Conservation (phyloP, 1,284 basidiomycete genomes). For the Erythrobasidium hasegawianum region DNA sequence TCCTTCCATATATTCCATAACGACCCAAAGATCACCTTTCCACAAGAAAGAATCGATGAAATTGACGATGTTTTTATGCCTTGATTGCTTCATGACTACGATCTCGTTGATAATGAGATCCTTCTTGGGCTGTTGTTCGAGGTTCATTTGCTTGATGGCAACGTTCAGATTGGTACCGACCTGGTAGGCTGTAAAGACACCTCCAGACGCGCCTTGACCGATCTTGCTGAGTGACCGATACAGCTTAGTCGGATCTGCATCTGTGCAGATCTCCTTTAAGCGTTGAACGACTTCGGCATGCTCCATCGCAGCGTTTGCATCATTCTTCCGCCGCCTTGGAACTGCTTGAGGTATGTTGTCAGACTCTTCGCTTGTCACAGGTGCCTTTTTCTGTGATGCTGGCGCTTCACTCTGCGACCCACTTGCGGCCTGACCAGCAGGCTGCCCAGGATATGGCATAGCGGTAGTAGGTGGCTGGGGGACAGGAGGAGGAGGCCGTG, state of each 20-base stretch:
- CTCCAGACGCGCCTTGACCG: constrained; percentile 95
- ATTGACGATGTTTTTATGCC: constrained; percentile 98
- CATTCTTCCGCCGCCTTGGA: constrained; percentile 79
- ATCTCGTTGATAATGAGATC: constrained; percentile 99
- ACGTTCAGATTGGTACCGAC: constrained; percentile 88
- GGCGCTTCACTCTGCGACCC: constrained; percentile 40
- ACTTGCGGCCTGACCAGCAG: constrained; percentile 34
- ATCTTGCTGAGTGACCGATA: constrained; percentile 94
- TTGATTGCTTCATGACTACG: constrained; percentile 92
- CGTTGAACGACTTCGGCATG: constrained; percentile 84
- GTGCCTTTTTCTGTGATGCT: constrained; percentile 11
- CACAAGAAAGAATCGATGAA: constrained; percentile 97
- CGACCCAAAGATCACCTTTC: constrained; percentile 98
- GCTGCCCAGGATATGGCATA: constrained; percentile 7
- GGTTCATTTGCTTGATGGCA: constrained; percentile 99
- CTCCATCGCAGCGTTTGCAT: constrained; percentile 62
- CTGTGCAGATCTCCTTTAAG: constrained; percentile 89
- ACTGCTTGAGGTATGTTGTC: constrained; percentile 55
- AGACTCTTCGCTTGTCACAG: constrained; percentile 34
- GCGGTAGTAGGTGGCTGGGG: background rate
- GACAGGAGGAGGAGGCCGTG: constrained; percentile 40
- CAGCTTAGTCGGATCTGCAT: constrained; percentile 90
- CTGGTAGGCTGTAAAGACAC: constrained; percentile 97
- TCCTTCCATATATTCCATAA: constrained; percentile 99
- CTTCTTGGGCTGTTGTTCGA: constrained; percentile 99